Conservation (phyloP, 129 eudicot species). For the Cynara cardunculus region DNA sequence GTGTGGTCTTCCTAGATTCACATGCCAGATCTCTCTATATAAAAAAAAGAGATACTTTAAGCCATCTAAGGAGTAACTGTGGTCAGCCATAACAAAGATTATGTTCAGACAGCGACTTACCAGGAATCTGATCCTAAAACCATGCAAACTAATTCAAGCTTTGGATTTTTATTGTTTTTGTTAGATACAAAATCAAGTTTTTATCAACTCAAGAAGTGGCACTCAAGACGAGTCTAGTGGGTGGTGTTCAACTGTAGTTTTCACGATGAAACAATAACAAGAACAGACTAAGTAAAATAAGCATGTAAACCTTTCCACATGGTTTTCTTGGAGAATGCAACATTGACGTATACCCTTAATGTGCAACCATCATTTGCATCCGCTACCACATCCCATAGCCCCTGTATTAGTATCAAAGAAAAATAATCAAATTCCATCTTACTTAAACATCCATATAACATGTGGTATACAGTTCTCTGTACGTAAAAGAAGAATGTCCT, state of each 20-base stretch:
- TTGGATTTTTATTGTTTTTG: no score
- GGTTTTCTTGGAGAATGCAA: constrained; percentile 80
- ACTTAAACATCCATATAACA: background rate
- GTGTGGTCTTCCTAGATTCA: no score
- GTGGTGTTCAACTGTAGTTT: background rate
- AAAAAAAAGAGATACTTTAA: no score
- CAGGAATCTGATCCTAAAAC: no score
- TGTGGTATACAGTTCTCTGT: background rate
- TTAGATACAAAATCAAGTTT: no score
- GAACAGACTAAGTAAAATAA: constrained; percentile 1
- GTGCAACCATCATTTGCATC: constrained; percentile 46
- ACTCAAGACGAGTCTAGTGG: background rate
- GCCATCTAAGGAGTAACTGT: no score
- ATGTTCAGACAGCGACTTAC: no score
- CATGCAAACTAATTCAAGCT: no score
- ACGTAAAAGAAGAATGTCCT: background rate
- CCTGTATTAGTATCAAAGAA: constrained; percentile 38
- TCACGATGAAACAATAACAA: constrained; percentile 2
- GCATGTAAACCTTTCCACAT: constrained; percentile 74
- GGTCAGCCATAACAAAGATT: no score
- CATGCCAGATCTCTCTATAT: no score
- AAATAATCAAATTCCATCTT: background rate
- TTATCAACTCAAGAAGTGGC: background rate
- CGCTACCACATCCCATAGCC: constrained; percentile 73
- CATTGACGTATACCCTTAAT: constrained; percentile 65